A percentile compares a stretch with the other conserved stretches of the same genome.
These are phyloP conservation scores for Microcos paniculata DNA, from an alignment of 345 rosid species.

Conservation along the genomic window DNA sequence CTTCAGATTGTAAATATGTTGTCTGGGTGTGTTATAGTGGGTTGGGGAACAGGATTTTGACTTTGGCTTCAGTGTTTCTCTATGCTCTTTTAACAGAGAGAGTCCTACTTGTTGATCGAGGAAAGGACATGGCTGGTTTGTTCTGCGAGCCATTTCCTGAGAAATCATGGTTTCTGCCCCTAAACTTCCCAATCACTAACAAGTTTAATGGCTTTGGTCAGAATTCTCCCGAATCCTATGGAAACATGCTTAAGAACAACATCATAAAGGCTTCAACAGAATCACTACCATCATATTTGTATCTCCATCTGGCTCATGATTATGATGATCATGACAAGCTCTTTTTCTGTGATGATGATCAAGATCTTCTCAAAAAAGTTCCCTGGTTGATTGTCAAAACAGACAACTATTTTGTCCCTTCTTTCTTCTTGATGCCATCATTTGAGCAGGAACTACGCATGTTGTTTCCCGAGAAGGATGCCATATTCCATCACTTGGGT, in stretches of 20 bases:
- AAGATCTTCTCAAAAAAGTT: constrained; percentile 36
- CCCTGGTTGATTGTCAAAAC: constrained; percentile 73
- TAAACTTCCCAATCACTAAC: constrained; percentile 36
- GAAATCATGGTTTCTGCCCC: constrained; percentile 54
- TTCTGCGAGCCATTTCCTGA: constrained; percentile 73
- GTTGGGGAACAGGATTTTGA: constrained; percentile 65
- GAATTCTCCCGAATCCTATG: constrained; percentile 47
- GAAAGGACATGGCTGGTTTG: constrained; percentile 47
- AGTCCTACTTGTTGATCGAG: constrained; percentile 61
- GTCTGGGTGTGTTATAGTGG: constrained; percentile 73
- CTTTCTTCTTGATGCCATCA: constrained; percentile 59
- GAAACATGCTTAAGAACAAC: constrained; percentile 51
- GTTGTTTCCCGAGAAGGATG: constrained; percentile 56
- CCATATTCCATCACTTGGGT: constrained; percentile 63
- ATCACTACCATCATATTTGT: constrained; percentile 38
- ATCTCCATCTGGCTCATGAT: constrained; percentile 63
- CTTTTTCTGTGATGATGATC: constrained; percentile 64
- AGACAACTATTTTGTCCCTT: constrained; percentile 67
- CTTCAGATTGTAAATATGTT: constrained; percentile 53
- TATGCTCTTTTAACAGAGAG: constrained; percentile 66
- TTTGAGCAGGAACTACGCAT: constrained; percentile 40
- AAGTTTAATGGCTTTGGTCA: constrained; percentile 41
- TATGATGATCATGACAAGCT: constrained; percentile 62
- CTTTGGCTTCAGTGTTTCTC: constrained; percentile 59
- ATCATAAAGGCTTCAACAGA: constrained; percentile 25